A percentile compares a stretch with the other conserved stretches of the same genome.
Conservation (phyloP, 192 early-diverging fungal species). For the Coemansia sp. region DNA sequence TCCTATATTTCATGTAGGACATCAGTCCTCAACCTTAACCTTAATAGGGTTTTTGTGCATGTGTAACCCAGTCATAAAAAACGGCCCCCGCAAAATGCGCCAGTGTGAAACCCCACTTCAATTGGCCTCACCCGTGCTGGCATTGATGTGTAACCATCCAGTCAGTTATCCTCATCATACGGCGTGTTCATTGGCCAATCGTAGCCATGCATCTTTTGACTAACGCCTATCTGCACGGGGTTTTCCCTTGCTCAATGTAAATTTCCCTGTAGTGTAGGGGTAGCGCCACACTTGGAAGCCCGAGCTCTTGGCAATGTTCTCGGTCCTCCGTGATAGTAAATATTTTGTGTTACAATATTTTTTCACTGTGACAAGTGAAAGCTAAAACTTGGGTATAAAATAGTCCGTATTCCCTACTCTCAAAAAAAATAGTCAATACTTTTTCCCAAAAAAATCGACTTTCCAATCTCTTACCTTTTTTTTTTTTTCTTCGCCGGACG, state of each 20-base stretch:
- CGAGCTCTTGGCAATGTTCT: neutral
- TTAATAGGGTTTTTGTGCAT: neutral
- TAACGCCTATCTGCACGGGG: neutral
- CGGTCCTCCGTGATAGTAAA: neutral
- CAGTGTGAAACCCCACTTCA: slow-evolving; percentile 2
- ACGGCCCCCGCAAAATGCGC: neutral
- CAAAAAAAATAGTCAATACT: neutral
- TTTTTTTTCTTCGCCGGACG: neutral
- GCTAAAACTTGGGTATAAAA: neutral
- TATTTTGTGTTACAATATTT: neutral
- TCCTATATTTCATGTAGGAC: neutral
- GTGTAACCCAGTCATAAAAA: neutral
- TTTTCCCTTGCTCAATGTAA: neutral
- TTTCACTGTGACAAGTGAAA: neutral
- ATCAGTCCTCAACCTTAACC: neutral
- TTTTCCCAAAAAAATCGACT: neutral
- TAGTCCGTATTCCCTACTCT: neutral
- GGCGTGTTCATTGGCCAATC: neutral
- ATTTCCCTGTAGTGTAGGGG: neutral
- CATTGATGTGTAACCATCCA: neutral
- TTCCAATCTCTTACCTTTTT: neutral
- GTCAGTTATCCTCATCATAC: neutral
- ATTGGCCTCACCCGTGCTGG: neutral
- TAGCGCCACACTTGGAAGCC: neutral
- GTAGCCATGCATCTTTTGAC: neutral